Percentiles rank a stretch among this genome's conserved stretches.
These are phyloP conservation scores for Brassica nigra DNA, from an alignment of 345 rosid species.

Conservation along the genomic window DNA sequence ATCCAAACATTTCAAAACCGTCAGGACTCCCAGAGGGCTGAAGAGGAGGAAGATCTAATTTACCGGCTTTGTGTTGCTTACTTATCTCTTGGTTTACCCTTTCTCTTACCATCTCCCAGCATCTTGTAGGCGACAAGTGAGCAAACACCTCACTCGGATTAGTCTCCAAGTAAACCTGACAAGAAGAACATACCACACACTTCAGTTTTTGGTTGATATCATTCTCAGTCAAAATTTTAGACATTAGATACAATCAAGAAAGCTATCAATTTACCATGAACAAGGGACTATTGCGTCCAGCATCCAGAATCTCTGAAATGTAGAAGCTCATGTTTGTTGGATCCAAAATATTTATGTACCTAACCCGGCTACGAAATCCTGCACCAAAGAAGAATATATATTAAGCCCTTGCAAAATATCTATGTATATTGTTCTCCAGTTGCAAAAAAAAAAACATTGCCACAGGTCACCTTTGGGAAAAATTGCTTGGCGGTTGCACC, in stretches of 20 bases:
- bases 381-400: constrained; percentile 42
- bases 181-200: constrained; percentile 26
- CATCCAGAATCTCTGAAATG: constrained; percentile 87
- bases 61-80: constrained; percentile 81
- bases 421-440: constrained; percentile 3
- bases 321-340: constrained; percentile 76
- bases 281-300: constrained; percentile 66
- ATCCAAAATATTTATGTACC: constrained; percentile 75
- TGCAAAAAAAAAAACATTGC: constrained; percentile 11
- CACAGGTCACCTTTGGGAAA: constrained; percentile 76
- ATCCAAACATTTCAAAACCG: constrained; percentile 97
- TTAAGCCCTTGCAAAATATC: background rate
- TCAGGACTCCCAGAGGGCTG: constrained; percentile 98
- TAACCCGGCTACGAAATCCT: constrained; percentile 95
- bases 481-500: constrained; percentile 86
- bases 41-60: constrained; percentile 73
- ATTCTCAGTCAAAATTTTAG: background rate
- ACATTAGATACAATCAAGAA: background rate
- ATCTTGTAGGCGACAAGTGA: constrained; percentile 76
- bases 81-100: constrained; percentile 90
- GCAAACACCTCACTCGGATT: constrained; percentile 78
- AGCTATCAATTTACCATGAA: constrained; percentile 66
- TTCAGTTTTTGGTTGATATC: background rate
- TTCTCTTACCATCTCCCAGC: constrained; percentile 99
- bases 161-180: constrained; percentile 85